phyloP scores from a whole-genome alignment of 306 rosid genomes.

The Cicer pinnatifidum region DNA sequence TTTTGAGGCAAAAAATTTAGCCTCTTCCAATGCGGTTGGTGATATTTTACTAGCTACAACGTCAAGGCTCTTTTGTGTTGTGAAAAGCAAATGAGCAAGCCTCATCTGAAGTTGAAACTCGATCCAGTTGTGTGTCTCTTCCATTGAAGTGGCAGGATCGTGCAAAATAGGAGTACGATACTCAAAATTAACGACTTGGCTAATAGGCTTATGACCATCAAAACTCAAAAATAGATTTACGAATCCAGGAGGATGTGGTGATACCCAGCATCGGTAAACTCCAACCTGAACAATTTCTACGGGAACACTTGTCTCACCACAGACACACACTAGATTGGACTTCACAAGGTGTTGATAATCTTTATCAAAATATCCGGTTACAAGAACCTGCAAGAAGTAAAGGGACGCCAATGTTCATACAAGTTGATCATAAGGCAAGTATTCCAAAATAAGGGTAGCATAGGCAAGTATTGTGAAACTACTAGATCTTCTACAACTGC shows the following conservation, averaged over 20 bases:
- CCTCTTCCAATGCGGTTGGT: slow-evolving; percentile 57
- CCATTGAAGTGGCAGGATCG: slow-evolving; percentile 53
- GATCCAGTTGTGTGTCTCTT: slow-evolving; percentile 57
- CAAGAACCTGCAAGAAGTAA: slow-evolving; percentile 68
- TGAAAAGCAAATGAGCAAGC: slow-evolving; percentile 72
- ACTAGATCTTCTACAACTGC: background rate
- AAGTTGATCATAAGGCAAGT: slow-evolving; percentile 3
- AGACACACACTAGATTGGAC: slow-evolving; percentile 66
- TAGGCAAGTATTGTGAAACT: background rate
- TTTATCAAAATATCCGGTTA: slow-evolving; percentile 69
- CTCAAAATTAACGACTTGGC: slow-evolving; percentile 79
- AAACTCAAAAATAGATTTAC: slow-evolving; percentile 73
- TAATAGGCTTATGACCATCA: slow-evolving; percentile 81
- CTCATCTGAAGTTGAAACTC: slow-evolving; percentile 70
- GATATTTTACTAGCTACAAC: slow-evolving; percentile 62
- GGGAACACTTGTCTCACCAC: slow-evolving; percentile 65
- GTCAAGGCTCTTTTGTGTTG: slow-evolving; percentile 63
- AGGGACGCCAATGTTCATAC: slow-evolving; percentile 13
- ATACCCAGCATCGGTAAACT: slow-evolving; percentile 80
- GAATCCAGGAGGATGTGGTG: slow-evolving; percentile 64
- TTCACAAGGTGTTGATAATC: slow-evolving; percentile 64
- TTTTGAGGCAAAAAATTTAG: slow-evolving; percentile 61
- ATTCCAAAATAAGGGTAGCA: slow-evolving; percentile 13
- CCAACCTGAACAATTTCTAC: slow-evolving; percentile 83
- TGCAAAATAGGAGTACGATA: slow-evolving; percentile 64